Conservation (phyloP, 2,329 filamentous ascomycete species). For the Cercospora citrullina region DNA sequence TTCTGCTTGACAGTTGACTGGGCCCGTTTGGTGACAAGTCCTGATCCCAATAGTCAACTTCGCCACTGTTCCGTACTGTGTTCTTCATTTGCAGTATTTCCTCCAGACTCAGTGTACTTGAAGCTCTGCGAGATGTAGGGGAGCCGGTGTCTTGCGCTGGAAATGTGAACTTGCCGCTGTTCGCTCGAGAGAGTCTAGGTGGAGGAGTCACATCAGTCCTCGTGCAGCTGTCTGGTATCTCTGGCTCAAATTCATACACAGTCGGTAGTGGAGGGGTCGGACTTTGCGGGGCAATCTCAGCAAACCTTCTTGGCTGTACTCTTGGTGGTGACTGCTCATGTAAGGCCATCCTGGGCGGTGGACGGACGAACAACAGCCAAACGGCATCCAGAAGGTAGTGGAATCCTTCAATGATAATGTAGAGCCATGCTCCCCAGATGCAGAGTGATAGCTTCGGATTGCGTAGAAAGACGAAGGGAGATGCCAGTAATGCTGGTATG, state of each 20-base stretch:
- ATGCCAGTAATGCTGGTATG: not conserved
- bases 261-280: not conserved
- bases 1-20: slow-evolving; percentile 16
- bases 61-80: not conserved
- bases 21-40: slow-evolving; percentile 9
- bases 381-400: not conserved
- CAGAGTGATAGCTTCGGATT: not conserved
- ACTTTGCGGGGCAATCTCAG: not conserved
- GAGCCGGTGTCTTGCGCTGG: slow-evolving; percentile 1
- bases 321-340: not conserved
- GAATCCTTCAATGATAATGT: not conserved
- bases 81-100: slow-evolving; percentile 8
- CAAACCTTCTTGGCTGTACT: not conserved
- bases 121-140: not conserved
- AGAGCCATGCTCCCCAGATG: slow-evolving; percentile 1
- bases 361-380: not conserved
- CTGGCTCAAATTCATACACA: not conserved
- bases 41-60: not conserved
- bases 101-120: slow-evolving; percentile 1
- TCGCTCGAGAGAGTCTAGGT: not conserved
- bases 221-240: not conserved
- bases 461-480: not conserved
- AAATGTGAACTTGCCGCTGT: slow-evolving; percentile 1
- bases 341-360: not conserved
- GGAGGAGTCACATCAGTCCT: not conserved